Base-by-base conservation (phyloP, 1,284 basidiomycete species). In the Xerocomus cyaneibrunnescens region DNA sequence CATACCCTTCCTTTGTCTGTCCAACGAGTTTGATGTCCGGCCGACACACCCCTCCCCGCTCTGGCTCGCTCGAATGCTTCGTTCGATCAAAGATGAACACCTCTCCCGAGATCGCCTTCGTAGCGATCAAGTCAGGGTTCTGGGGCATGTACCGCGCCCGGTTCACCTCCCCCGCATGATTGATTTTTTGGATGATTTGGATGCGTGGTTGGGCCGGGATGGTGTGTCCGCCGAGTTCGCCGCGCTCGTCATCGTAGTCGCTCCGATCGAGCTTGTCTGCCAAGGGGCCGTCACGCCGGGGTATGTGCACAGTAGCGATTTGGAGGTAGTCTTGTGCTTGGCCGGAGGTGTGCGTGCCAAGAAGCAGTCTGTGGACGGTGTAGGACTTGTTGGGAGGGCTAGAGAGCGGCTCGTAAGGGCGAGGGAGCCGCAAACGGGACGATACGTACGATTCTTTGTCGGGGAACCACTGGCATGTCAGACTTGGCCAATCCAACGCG, bases 391-490 rank as follows among this genome's bases (percentile, higher is more conserved):
- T 87, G 45, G 89, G 74, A 22, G 94, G 90, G 52, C 89, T 92
- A 54, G 9, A 25, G 43, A 14, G 23, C 6, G 16, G 41, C 45
- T 48, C 40, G 43, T 49, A 2, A 56, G 31, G 6, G 23, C 21
- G 21, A 34, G 0, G 8, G 41, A 40, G 12, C 9, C 41, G 45
- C 32, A 7, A 41, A 30, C 27, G 57, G 37, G 22, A 23, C 17
- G 19, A 25, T 28, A 76, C 89, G 64, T 63, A 94, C 93, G 83
- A 81, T 73, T 98, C 94, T 72, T 87, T 89, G 77, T 99, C 96
- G 1, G 97, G 97, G 69, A 99, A 92, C 97, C 97, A 99, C 74
- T 99, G 97, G 70, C 92, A 95, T 3, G 97, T 99, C 63, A 99
- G 72, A 63, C 89, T 94, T 16, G 97, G 97, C 97, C 97, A 99